Conservation (phyloP, 352 stramenopile genomes). For the Phytophthora aleatoria region DNA sequence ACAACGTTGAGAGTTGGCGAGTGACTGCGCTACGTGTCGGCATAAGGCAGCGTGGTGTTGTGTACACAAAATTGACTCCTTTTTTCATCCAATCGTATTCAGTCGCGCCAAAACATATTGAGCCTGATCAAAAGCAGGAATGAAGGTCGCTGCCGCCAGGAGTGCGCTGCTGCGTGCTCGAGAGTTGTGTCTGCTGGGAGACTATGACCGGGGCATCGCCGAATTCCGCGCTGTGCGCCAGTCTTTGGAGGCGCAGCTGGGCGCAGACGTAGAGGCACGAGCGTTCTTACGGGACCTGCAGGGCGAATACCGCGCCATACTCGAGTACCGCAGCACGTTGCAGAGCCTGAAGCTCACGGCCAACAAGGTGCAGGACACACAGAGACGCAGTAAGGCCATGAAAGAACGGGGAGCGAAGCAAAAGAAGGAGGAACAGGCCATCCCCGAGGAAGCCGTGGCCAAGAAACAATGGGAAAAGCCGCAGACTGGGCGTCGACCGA, state of each 20-base stretch:
- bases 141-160: slow-evolving; percentile 2
- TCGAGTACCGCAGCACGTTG: slow-evolving; percentile 55
- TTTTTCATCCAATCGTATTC: slow-evolving; percentile 24
- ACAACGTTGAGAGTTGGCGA: slow-evolving; percentile 21
- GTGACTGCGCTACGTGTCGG: slow-evolving; percentile 43
- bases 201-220: slow-evolving; percentile 55
- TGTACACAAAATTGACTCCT: neutral
- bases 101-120: slow-evolving; percentile 10
- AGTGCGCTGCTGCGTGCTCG: slow-evolving; percentile 50
- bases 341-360: slow-evolving; percentile 36
- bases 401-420: slow-evolving; percentile 19
- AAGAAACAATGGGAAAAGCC: slow-evolving; percentile 27
- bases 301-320: slow-evolving; percentile 48
- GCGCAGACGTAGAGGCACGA: slow-evolving; percentile 29
- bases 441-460: neutral
- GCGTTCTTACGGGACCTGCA: slow-evolving; percentile 58
- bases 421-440: slow-evolving; percentile 18
- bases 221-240: slow-evolving; percentile 48
- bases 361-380: slow-evolving; percentile 31
- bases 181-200: slow-evolving; percentile 68
- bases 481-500: neutral
- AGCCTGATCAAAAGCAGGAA: slow-evolving; percentile 2
- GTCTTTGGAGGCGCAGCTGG: slow-evolving; percentile 40
- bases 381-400: slow-evolving; percentile 25
- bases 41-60: slow-evolving; percentile 15